Conservation (phyloP, 163 green algal species). For the Prototheca wickerhamii region DNA sequence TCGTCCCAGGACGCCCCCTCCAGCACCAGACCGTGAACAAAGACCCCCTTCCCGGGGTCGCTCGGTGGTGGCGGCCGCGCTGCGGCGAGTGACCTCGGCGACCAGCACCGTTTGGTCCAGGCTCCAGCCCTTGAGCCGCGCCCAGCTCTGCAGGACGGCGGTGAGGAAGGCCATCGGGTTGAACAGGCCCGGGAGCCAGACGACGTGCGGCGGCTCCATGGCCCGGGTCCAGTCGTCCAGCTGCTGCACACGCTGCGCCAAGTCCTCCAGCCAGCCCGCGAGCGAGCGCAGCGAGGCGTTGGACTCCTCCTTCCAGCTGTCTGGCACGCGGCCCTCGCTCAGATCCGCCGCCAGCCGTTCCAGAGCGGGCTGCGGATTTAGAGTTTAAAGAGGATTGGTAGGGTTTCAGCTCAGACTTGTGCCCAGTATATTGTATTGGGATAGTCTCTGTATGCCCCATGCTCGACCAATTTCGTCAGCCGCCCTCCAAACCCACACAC, state of each 20-base stretch:
- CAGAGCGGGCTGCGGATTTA: too few relatives aligned
- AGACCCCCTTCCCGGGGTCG: constrained; percentile 70
- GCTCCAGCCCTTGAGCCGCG: constrained; percentile 82
- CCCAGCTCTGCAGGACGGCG: constrained; percentile 81
- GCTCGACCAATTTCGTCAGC: background rate
- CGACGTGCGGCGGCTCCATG: constrained; percentile 38
- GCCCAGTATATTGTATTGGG: too few relatives aligned
- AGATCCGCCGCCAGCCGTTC: constrained; percentile 71
- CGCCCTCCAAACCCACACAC: constrained; percentile 8
- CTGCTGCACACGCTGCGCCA: constrained; percentile 66
- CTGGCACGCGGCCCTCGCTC: constrained; percentile 47
- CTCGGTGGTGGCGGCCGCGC: constrained; percentile 24
- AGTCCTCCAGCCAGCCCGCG: constrained; percentile 71
- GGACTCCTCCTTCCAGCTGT: constrained; percentile 61
- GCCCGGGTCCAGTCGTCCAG: constrained; percentile 80
- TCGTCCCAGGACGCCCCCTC: constrained; percentile 90
- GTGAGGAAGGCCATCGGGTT: constrained; percentile 94
- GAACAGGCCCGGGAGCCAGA: constrained; percentile 86
- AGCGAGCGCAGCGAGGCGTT: constrained; percentile 76
- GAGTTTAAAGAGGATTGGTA: too few relatives aligned
- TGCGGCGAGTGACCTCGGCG: constrained; percentile 54
- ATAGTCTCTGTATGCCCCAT: too few relatives aligned
- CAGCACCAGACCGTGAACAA: constrained; percentile 78
- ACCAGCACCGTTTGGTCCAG: constrained; percentile 61
- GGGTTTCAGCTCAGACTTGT: too few relatives aligned